phyloP scores from a whole-genome alignment of 2,329 filamentous ascomycete species.

The Aurifilum marmelostoma region DNA sequence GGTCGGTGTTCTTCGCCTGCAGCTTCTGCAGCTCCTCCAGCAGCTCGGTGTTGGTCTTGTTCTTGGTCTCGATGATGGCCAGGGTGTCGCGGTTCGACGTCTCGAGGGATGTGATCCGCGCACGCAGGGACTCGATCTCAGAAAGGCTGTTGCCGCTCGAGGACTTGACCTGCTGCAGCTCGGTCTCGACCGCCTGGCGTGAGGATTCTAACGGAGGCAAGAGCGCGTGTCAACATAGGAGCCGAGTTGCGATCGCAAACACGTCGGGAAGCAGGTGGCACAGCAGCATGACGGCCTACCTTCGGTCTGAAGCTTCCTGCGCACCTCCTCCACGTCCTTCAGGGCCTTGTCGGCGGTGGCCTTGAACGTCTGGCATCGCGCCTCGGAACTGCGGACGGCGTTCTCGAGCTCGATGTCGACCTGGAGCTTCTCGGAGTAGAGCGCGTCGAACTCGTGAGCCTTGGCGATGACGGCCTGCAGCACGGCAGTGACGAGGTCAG shows the following conservation, averaged over 20 bases:
- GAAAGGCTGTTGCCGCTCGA: slow-evolving; percentile 74
- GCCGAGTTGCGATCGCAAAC: slow-evolving; percentile 10
- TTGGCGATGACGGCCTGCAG: slow-evolving; percentile 76
- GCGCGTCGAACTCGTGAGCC: slow-evolving; percentile 78
- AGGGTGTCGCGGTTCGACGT: slow-evolving; percentile 90
- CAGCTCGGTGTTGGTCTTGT: slow-evolving; percentile 80
- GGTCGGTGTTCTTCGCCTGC: slow-evolving; percentile 83
- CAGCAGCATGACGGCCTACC: slow-evolving; percentile 55
- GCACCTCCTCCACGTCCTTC: slow-evolving; percentile 80
- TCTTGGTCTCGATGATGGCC: slow-evolving; percentile 87
- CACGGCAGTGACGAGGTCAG: slow-evolving; percentile 75
- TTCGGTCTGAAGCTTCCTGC: slow-evolving; percentile 79
- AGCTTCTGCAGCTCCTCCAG: slow-evolving; percentile 85
- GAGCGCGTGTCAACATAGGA: slow-evolving; percentile 29
- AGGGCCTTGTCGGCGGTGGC: slow-evolving; percentile 79
- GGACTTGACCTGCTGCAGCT: slow-evolving; percentile 77
- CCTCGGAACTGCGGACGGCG: slow-evolving; percentile 80
- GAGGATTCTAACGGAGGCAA: slow-evolving; percentile 65
- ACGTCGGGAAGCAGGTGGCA: slow-evolving; percentile 19
- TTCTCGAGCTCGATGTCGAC: slow-evolving; percentile 93
- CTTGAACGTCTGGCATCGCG: slow-evolving; percentile 81
- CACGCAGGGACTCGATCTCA: slow-evolving; percentile 75
- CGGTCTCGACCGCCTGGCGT: slow-evolving; percentile 75
- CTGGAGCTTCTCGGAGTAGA: slow-evolving; percentile 86
- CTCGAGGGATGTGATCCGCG: slow-evolving; percentile 85